These are phyloP conservation scores for Zoysia japonica DNA, from an alignment of 176 grass and related monocot genomes.

Conservation along the genomic window DNA sequence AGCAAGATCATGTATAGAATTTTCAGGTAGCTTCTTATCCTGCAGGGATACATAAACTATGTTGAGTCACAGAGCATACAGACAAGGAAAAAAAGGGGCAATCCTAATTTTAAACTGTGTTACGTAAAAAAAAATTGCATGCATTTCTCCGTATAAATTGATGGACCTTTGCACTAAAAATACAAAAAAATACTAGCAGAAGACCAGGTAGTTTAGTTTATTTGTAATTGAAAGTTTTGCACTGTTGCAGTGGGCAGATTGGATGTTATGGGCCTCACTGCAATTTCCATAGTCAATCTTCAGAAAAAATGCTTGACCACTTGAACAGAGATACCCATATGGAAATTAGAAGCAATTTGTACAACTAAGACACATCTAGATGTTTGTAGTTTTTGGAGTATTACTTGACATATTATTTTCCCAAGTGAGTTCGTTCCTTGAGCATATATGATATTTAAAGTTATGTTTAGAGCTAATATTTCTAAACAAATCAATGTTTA, in stretches of 20 bases:
- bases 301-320: not conserved
- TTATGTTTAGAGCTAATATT: not conserved
- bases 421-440: constrained; percentile 17
- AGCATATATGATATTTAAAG: constrained; percentile 3
- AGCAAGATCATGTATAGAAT: constrained; percentile 85
- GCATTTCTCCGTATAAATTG: not conserved
- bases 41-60: constrained; percentile 43
- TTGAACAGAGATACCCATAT: constrained; percentile 8
- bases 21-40: constrained; percentile 87
- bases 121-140: too few species aligned
- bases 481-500: not conserved
- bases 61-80: constrained; percentile 20
- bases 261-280: not conserved
- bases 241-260: not conserved
- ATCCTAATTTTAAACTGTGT: too few species aligned
- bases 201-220: constrained; percentile 17
- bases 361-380: constrained; percentile 9
- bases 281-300: not conserved
- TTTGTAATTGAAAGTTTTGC: not conserved
- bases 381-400: not conserved
- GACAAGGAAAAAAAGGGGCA: constrained; percentile 8
- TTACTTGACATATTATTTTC: not conserved
- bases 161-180: not conserved
- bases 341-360: not conserved
- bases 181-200: constrained; percentile 5